Conservation (phyloP, 1,284 basidiomycete species). For the Hymenochaete sp. region DNA sequence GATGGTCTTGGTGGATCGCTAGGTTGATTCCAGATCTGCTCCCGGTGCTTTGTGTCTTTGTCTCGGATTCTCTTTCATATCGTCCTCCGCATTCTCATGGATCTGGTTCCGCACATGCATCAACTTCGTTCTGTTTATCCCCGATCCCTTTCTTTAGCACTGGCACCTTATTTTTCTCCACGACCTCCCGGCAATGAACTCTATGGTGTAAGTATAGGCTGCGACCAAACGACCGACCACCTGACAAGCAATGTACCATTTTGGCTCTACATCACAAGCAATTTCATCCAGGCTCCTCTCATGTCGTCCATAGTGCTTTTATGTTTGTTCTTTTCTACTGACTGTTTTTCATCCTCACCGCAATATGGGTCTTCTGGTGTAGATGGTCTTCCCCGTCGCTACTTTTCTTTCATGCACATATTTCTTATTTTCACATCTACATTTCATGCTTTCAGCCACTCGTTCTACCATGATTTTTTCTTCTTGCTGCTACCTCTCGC, state of each 20-base stretch:
- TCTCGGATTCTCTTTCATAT: too few relatives aligned
- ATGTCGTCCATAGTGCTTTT: conserved; percentile 12
- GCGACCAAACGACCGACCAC: background rate
- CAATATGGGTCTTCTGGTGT: background rate
- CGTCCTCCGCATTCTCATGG: too few relatives aligned
- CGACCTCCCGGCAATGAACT: conserved; percentile 26
- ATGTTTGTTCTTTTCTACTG: conserved; percentile 4
- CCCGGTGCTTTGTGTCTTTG: too few relatives aligned
- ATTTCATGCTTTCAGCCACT: background rate
- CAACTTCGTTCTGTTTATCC: too few relatives aligned
- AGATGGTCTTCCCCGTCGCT: background rate
- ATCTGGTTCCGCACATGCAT: too few relatives aligned
- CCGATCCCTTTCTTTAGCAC: background rate
- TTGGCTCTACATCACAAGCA: conserved; percentile 15
- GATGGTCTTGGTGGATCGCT: conserved; percentile 24
- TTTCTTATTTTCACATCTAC: background rate
- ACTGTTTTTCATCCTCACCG: conserved; percentile 9
- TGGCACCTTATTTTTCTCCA: conserved; percentile 18
- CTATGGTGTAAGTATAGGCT: conserved; percentile 20
- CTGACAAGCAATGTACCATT: conserved; percentile 13
- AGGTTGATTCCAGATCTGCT: too few relatives aligned
- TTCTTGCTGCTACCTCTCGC: background rate
- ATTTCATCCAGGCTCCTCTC: background rate
- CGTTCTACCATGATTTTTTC: background rate
- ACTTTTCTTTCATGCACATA: conserved; percentile 4